Conservation (phyloP, 2,329 filamentous ascomycete species). For the Emericellopsis cladophorae region DNA sequence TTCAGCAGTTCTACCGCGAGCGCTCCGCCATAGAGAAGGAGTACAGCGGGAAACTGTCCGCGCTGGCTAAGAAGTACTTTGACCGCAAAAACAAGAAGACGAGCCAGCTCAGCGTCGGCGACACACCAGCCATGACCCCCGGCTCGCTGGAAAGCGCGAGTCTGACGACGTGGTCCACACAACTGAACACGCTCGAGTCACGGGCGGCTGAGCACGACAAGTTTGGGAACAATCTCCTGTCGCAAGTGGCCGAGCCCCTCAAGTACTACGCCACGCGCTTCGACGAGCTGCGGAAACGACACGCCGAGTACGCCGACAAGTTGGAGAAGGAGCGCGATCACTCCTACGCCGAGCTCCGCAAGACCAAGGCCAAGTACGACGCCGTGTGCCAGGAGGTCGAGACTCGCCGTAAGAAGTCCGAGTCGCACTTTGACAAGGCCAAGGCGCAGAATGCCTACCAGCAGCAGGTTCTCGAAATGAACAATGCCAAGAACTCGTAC, state of each 20-base stretch:
- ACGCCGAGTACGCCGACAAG: constrained; percentile 78
- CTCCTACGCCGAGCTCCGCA: constrained; percentile 74
- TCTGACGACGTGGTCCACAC: constrained; percentile 91
- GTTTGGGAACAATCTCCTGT: constrained; percentile 66
- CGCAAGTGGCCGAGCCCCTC: constrained; percentile 75
- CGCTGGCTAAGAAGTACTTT: constrained; percentile 88
- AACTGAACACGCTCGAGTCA: constrained; percentile 79
- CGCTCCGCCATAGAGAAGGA: constrained; percentile 92
- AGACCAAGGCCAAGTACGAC: constrained; percentile 89
- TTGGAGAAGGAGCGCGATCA: constrained; percentile 80
- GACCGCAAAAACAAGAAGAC: constrained; percentile 93
- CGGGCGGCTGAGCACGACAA: constrained; percentile 82
- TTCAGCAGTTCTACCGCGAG: constrained; percentile 95
- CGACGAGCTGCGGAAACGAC: constrained; percentile 85
- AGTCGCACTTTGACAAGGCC: constrained; percentile 84
- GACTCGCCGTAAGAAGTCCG: constrained; percentile 84
- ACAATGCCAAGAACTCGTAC: constrained; percentile 97
- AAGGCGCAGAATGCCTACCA: constrained; percentile 89
- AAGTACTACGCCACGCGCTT: constrained; percentile 63
- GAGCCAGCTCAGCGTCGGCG: constrained; percentile 79
- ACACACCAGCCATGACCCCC: constrained; percentile 83
- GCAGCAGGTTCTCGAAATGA: constrained; percentile 88
- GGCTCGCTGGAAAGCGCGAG: constrained; percentile 94
- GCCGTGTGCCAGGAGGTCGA: constrained; percentile 88
- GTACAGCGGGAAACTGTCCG: constrained; percentile 78